Evolutionary conservation across 768 basidiomycete genomes (phyloP), one percentile per base, ranked within the genome.

Genomic region (Termitomyces sp.): DNA sequence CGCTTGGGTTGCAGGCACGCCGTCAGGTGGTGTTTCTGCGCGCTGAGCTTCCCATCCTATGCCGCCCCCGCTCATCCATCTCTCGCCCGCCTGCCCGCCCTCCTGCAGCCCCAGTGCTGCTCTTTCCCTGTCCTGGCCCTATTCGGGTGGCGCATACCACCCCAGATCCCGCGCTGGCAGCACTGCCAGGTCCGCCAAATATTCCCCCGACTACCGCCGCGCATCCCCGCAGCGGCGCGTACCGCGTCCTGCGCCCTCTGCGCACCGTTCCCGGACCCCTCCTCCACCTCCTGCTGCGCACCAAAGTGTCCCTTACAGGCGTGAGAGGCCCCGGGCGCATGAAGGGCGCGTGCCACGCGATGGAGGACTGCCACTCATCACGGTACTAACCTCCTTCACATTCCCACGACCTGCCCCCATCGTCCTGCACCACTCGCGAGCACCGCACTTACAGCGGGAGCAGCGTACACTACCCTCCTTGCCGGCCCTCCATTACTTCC

Each of bases 121-220:
- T 32, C 49, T 33, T 9, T 22, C 20, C 8, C 27, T 24, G 20
- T 6, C 16, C 36, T 20, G 5, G 45, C 39, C 45, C 14, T 58
- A 53, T 14, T 27, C 52, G 39, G 36, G 57, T 59, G 58, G 58
- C 58, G 58, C 58, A 59, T 39, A 32, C 8, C 58, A 34, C 32
- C 24, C 9, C 45, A 45, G 24, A 24, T 18, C 44, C 14, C 24
- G 16, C 43, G 14, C 43, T 24, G 9, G 43, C 44, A 14, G 44
- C 44, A 45, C 5, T 27, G 9, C 27, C 26, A 14, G 44, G 14
- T 0, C 26, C 26, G 7, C 43, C 22, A 14, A 44, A 0, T 26
- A 16, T n/a, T 24, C 45, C 9, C 45, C 34, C 45, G 33, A 20
- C 26, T 22, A 7, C 33, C 49, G 44, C 45, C 59, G 56, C 34